Base-by-base conservation (phyloP, 139 green algal species). In the Deuterostichococcus epilithicus region DNA sequence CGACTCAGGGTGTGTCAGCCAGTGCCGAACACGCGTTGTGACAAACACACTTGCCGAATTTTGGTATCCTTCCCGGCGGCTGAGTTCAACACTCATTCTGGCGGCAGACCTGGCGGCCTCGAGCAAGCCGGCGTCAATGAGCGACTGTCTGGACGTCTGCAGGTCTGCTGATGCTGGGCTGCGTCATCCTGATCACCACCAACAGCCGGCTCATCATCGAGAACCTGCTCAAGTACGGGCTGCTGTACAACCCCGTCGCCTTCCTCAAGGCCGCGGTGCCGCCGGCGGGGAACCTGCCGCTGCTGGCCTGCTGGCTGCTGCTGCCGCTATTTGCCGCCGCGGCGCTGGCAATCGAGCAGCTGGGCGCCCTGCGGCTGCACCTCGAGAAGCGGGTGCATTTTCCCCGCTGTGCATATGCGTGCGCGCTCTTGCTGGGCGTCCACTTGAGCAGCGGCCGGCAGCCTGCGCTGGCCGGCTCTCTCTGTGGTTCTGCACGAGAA, bases 181-280 rank as follows among this genome's bases (percentile, higher is more conserved):
- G 88, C 32, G 84, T 97, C 42, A 84, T 97, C 26, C 74, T 97
- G 69, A 69, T 91, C 20, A 80, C 87, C 13, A 87, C 89, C 36
- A 95, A 96, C 81, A 87, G 87, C 70, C 86, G 92, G n/a, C 84
- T 97, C 8, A 91, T 95, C 32, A 72, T 97, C 33, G 93, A 97
- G 80, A 97, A 97, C 85, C 78, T 94, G 34, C 78, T 96, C 70
- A 95, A 95, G 83, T 94, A 94, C 76, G 90, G 92, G 13, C 72
- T 92, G 37, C 82, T 88, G 32, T 84, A 91, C 65, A 92, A 92
- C 77, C 90, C 91, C 0, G 33, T 94, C 28, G 71, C 63, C 38
- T 90, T 89, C 75, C n/a, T 88, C 5, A 39, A 73, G 28, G 69
- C 38, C 20, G 60, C 63, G 5, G 32, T 86, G 37, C 80, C 77